phyloP scores from a whole-genome alignment of 768 basidiomycete species.

The Leccinum sublutescens region DNA sequence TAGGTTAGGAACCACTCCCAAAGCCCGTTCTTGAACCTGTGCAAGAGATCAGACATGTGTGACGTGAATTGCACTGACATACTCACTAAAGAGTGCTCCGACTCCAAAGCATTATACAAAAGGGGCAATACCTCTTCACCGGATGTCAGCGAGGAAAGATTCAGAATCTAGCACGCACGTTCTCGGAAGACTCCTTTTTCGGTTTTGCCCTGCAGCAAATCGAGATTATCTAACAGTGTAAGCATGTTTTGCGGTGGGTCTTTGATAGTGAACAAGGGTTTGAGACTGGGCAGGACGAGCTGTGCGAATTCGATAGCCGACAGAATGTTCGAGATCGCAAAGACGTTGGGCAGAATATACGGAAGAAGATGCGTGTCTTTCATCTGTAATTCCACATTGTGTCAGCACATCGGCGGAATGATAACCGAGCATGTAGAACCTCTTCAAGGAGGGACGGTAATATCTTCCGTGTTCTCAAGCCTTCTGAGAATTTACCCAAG shows the following conservation, averaged over 20 bases:
- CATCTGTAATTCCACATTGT: slow-evolving; percentile 51
- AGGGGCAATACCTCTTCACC: slow-evolving; percentile 86
- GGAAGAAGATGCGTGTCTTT: slow-evolving; percentile 92
- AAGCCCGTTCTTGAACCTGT: slow-evolving; percentile 88
- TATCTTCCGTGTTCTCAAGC: slow-evolving; percentile 83
- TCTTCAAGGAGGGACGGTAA: slow-evolving; percentile 92
- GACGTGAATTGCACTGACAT: neutral
- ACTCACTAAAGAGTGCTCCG: slow-evolving; percentile 82
- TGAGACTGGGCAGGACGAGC: slow-evolving; percentile 81
- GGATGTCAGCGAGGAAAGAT: slow-evolving; percentile 6
- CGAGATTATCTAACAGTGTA: slow-evolving; percentile 85
- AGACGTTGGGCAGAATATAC: slow-evolving; percentile 94
- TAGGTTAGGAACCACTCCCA: slow-evolving; percentile 79
- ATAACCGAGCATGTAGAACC: slow-evolving; percentile 42
- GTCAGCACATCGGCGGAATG: slow-evolving; percentile 8
- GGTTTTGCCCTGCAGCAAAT: slow-evolving; percentile 86
- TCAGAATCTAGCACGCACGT: slow-evolving; percentile 49
- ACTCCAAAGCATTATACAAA: slow-evolving; percentile 93
- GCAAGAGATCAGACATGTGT: slow-evolving; percentile 5
- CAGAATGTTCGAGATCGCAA: slow-evolving; percentile 78
- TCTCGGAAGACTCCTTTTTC: slow-evolving; percentile 84
- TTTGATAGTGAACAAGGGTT: slow-evolving; percentile 84
- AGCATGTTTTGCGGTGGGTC: slow-evolving; percentile 99
- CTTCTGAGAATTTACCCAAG: slow-evolving; percentile 82
- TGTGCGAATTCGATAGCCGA: slow-evolving; percentile 78